Conservation (phyloP, 116 monocot genomes). For the Thalassia testudinum region DNA sequence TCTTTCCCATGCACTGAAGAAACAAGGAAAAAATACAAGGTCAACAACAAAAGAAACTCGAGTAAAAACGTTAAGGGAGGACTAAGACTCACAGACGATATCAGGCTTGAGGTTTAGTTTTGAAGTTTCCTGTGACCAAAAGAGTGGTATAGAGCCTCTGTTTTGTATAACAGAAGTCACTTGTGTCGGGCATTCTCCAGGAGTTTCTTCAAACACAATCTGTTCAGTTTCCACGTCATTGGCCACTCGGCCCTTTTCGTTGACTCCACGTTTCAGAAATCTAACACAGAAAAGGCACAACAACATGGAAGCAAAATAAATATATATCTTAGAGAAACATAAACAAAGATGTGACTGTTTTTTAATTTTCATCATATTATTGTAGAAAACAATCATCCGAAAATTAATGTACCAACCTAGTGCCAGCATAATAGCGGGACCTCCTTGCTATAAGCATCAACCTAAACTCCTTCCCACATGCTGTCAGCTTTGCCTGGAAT, state of each 20-base stretch:
- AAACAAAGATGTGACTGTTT: too few species aligned
- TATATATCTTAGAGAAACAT: neutral
- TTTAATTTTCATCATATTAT: too few species aligned
- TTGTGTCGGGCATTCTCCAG: slow-evolving; percentile 23
- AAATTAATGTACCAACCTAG: slow-evolving; percentile 36
- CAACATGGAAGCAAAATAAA: neutral
- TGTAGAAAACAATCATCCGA: too few species aligned
- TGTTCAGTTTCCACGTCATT: slow-evolving; percentile 96
- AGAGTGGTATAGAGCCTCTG: slow-evolving; percentile 85
- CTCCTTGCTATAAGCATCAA: slow-evolving; percentile 86
- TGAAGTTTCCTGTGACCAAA: slow-evolving; percentile 88
- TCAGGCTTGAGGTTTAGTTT: slow-evolving; percentile 64
- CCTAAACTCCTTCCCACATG: slow-evolving; percentile 51
- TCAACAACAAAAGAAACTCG: neutral
- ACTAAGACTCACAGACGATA: slow-evolving; percentile 52
- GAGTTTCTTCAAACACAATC: slow-evolving; percentile 50
- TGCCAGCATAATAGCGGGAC: slow-evolving; percentile 90
- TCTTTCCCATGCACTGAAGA: slow-evolving; percentile 58
- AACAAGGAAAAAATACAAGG: neutral
- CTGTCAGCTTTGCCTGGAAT: slow-evolving; percentile 46
- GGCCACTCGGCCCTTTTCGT: slow-evolving; percentile 76
- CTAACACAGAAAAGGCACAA: slow-evolving; percentile 11
- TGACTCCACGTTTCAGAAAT: slow-evolving; percentile 78
- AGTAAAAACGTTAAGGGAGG: neutral
- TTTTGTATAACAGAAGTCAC: slow-evolving; percentile 74